These are phyloP conservation scores for Aquilaria malaccensis DNA, from an alignment of 345 rosid genomes.

Conservation along the genomic window DNA sequence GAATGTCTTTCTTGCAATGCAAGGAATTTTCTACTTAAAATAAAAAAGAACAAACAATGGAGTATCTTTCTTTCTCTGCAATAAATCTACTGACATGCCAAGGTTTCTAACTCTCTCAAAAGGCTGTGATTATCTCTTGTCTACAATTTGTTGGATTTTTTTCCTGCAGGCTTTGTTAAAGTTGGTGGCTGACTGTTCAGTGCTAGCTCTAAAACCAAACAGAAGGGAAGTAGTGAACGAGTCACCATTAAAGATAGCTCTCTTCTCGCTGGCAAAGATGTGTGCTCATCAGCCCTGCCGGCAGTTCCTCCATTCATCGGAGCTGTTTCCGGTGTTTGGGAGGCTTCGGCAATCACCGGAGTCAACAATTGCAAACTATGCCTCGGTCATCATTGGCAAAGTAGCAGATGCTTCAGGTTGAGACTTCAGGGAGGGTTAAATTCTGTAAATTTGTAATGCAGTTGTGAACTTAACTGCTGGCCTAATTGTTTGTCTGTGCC, in stretches of 20 bases:
- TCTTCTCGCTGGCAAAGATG: conserved; percentile 94
- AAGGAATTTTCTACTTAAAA: too few relatives aligned
- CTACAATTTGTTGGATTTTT: too few relatives aligned
- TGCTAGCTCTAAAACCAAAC: conserved; percentile 59
- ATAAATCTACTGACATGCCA: too few relatives aligned
- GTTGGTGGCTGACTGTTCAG: conserved; percentile 71
- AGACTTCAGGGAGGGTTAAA: not conserved
- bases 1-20: too few relatives aligned
- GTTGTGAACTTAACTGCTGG: too few relatives aligned
- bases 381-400: conserved; percentile 60
- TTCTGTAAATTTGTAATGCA: too few relatives aligned
- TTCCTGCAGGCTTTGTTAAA: conserved; percentile 59
- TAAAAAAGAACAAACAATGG: too few relatives aligned
- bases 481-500: too few relatives aligned
- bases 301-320: conserved; percentile 62
- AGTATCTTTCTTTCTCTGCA: too few relatives aligned
- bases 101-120: too few relatives aligned
- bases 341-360: conserved; percentile 87
- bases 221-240: conserved; percentile 64
- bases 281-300: conserved; percentile 73
- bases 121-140: too few relatives aligned
- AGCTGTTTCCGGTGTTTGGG: conserved; percentile 63
- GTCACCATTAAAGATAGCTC: conserved; percentile 85
- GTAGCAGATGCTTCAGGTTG: conserved; percentile 37
- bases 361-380: conserved; percentile 73